Evolutionary conservation across 495 filamentous ascomycete species (phyloP).

Genomic region (Penicillium canescens): DNA sequence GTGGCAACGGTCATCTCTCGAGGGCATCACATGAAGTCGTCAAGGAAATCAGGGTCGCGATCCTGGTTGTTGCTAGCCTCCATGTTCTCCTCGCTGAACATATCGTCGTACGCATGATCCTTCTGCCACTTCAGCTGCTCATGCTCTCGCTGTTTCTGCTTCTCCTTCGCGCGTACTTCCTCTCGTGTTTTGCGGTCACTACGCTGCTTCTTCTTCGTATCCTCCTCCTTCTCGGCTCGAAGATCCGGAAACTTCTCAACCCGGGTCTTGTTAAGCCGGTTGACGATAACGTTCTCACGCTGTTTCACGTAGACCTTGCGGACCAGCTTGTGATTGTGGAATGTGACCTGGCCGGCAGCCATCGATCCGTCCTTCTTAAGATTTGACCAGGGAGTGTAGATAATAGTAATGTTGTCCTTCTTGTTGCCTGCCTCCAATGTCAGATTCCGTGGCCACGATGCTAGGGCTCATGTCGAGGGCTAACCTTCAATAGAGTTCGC

Average conservation of each 20-base stretch:
- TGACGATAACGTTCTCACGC: constrained; percentile 86
- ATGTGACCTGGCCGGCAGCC: constrained; percentile 92
- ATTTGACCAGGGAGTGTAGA: constrained; percentile 98
- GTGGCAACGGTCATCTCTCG: no score
- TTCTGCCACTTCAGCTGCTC: constrained; percentile 90
- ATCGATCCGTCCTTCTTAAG: constrained; percentile 95
- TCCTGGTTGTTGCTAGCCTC: constrained; percentile 51
- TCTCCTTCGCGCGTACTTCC: constrained; percentile 79
- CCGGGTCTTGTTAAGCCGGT: constrained; percentile 95
- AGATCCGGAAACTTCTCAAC: constrained; percentile 84
- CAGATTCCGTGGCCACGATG: neutral
- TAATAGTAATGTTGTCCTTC: constrained; percentile 93
- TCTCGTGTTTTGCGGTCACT: constrained; percentile 67
- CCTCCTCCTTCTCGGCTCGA: constrained; percentile 72
- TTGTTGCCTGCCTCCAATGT: constrained; percentile 70
- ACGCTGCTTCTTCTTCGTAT: constrained; percentile 64
- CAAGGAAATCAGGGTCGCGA: constrained; percentile 47
- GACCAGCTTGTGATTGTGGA: constrained; percentile 85
- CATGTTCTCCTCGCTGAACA: constrained; percentile 47
- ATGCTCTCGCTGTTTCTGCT: constrained; percentile 70
- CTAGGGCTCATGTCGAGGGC: constrained; percentile 2
- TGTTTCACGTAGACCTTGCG: constrained; percentile 73
- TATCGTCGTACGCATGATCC: constrained; percentile 91
- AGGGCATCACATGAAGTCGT: constrained; percentile 55
- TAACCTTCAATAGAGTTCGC: constrained; percentile 96